A percentile compares a stretch with the other conserved stretches of the same genome.
Conservation (phyloP, 768 basidiomycete genomes). For the Termitomyces sp. region DNA sequence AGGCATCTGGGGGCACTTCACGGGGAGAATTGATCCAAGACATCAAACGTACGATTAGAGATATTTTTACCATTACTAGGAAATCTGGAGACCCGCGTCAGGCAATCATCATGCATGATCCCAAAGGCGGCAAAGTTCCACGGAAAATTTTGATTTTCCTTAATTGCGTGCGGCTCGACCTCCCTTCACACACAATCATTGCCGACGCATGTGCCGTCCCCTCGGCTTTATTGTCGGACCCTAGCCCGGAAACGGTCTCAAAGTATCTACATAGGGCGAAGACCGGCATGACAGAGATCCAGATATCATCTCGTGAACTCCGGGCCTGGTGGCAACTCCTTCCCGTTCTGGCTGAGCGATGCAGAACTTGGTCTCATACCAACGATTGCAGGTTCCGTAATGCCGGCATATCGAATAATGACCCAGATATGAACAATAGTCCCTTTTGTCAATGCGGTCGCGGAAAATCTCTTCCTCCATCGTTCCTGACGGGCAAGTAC, state of each 20-base stretch:
- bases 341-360: conserved; percentile 46
- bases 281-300: conserved; percentile 1
- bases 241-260: not conserved
- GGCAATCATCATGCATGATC: conserved; percentile 16
- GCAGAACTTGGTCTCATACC: conserved; percentile 45
- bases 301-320: conserved; percentile 17
- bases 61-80: not conserved
- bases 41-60: conserved; percentile 6
- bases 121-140: conserved; percentile 12
- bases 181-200: conserved; percentile 44
- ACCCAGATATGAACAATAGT: conserved; percentile 24
- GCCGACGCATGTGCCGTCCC: conserved; percentile 44
- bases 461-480: conserved; percentile 36
- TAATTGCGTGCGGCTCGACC: conserved; percentile 38
- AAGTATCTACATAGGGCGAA: not conserved
- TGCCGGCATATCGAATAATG: conserved; percentile 29
- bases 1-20: conserved; percentile 1
- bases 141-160: conserved; percentile 41
- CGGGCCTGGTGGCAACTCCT: conserved; percentile 46
- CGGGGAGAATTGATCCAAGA: not conserved
- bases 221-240: conserved; percentile 13
- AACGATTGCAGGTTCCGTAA: conserved; percentile 40
- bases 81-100: not conserved
- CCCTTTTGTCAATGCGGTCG: conserved; percentile 51
- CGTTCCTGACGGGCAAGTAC: conserved; percentile 31